phyloP scores from a whole-genome alignment of 192 early-diverging fungal species.

The Polychytrium aggregatum region DNA sequence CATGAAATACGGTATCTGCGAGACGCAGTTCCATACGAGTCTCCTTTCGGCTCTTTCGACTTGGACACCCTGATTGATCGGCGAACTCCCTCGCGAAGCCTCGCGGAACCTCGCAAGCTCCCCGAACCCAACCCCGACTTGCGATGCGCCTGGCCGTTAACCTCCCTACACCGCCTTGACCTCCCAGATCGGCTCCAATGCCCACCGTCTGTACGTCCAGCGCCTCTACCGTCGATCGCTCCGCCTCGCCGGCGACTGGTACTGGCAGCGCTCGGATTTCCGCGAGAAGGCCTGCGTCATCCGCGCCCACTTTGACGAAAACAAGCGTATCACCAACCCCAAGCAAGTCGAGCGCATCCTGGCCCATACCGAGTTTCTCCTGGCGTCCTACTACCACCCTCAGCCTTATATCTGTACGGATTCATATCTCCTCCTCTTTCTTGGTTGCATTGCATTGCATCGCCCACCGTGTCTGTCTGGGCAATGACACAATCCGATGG shows the following conservation, averaged over 20 bases:
- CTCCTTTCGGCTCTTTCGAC: no score
- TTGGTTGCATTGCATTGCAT: slow-evolving; percentile 1
- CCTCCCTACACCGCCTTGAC: no score
- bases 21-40: no score
- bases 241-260: slow-evolving; percentile 77
- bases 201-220: slow-evolving; percentile 61
- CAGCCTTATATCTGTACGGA: slow-evolving; percentile 76
- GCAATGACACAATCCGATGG: no score
- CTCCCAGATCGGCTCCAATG: slow-evolving; percentile 20
- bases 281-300: slow-evolving; percentile 76
- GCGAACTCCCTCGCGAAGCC: no score
- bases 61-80: no score
- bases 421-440: slow-evolving; percentile 6
- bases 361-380: slow-evolving; percentile 57
- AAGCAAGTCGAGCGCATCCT: slow-evolving; percentile 58
- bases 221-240: slow-evolving; percentile 79
- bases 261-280: slow-evolving; percentile 65
- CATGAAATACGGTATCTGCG: no score
- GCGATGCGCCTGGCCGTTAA: no score
- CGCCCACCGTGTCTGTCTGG: not conserved
- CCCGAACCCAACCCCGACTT: no score
- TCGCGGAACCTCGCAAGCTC: no score
- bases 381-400: slow-evolving; percentile 65
- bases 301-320: slow-evolving; percentile 72
- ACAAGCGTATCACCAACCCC: slow-evolving; percentile 59